phyloP scores from a whole-genome alignment of 805 yeast genomes.

The Kazachstania taianensis region DNA sequence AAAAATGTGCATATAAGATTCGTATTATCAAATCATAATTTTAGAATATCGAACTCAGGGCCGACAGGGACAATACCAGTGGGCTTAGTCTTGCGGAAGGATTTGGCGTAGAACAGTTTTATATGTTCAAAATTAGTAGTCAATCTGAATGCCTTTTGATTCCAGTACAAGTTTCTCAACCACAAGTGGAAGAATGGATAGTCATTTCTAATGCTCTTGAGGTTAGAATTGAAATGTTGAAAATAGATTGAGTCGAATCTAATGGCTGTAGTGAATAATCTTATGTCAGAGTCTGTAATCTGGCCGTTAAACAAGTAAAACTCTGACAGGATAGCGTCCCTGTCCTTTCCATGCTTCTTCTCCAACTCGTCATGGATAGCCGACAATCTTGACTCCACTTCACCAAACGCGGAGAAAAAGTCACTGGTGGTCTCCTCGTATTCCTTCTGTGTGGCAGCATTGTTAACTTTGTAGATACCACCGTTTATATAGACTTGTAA shows the following conservation, averaged over 20 bases:
- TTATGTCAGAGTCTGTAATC: conserved; percentile 82
- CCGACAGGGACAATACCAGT: conserved; percentile 77
- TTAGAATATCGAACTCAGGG: conserved; percentile 61
- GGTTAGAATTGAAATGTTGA: conserved; percentile 89
- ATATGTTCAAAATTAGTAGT: conserved; percentile 89
- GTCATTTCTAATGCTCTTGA: conserved; percentile 64
- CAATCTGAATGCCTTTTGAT: conserved; percentile 53
- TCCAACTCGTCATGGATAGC: conserved; percentile 30
- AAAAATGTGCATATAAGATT: conserved; percentile 1
- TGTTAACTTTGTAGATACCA: conserved; percentile 88
- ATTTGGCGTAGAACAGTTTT: conserved; percentile 80
- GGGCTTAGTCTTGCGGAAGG: conserved; percentile 73
- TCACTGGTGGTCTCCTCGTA: conserved; percentile 59
- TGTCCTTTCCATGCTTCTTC: conserved; percentile 9
- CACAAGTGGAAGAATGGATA: conserved; percentile 72
- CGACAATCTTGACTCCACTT: conserved; percentile 51
- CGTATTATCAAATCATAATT: conserved; percentile 2
- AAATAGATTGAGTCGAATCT: conserved; percentile 89
- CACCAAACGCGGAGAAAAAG: conserved; percentile 58
- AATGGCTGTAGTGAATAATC: conserved; percentile 76
- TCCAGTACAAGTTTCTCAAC: conserved; percentile 79
- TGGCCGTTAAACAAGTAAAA: conserved; percentile 48
- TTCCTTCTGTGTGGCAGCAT: conserved; percentile 72
- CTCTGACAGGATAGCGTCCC: conserved; percentile 13
- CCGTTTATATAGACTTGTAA: conserved; percentile 77